Conservation (phyloP, 2,329 filamentous ascomycete genomes). For the Dactylellina leptospora region DNA sequence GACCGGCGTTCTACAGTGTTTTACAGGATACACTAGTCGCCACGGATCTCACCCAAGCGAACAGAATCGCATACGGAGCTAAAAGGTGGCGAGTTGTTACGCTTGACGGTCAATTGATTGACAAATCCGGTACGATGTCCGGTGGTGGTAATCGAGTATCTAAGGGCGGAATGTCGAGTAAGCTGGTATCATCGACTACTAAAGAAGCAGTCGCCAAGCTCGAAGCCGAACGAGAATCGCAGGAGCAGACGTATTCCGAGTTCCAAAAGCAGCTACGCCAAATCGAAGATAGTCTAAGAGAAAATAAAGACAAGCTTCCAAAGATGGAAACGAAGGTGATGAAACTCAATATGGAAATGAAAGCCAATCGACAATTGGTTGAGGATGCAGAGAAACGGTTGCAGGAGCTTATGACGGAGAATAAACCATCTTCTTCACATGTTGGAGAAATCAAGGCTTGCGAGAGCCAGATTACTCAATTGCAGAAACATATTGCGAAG, state of each 20-base stretch:
- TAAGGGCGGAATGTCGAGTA: slow-evolving; percentile 95
- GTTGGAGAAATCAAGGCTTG: slow-evolving; percentile 79
- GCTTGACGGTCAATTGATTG: slow-evolving; percentile 91
- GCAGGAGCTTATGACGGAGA: slow-evolving; percentile 74
- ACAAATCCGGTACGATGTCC: slow-evolving; percentile 98
- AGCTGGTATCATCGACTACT: slow-evolving; percentile 83
- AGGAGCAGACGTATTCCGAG: slow-evolving; percentile 82
- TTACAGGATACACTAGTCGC: slow-evolving; percentile 95
- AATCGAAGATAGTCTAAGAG: slow-evolving; percentile 76
- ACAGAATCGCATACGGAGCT: slow-evolving; percentile 93
- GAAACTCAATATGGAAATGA: slow-evolving; percentile 86
- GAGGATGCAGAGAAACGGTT: slow-evolving; percentile 84
- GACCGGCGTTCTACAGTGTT: slow-evolving; percentile 91
- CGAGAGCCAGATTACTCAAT: slow-evolving; percentile 77
- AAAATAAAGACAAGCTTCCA: slow-evolving; percentile 80
- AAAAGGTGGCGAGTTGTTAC: slow-evolving; percentile 96
- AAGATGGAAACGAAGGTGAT: slow-evolving; percentile 88
- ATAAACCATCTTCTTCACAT: slow-evolving; percentile 70
- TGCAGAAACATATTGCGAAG: slow-evolving; percentile 80
- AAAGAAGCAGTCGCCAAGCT: slow-evolving; percentile 89
- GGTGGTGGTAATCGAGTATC: slow-evolving; percentile 92
- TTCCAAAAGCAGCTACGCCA: slow-evolving; percentile 86
- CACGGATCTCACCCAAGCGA: slow-evolving; percentile 90
- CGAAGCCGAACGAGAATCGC: slow-evolving; percentile 82
- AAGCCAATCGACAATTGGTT: slow-evolving; percentile 84